phyloP scores from a whole-genome alignment of 371 early-diverging fungal genomes.

The Mortierella sp. region DNA sequence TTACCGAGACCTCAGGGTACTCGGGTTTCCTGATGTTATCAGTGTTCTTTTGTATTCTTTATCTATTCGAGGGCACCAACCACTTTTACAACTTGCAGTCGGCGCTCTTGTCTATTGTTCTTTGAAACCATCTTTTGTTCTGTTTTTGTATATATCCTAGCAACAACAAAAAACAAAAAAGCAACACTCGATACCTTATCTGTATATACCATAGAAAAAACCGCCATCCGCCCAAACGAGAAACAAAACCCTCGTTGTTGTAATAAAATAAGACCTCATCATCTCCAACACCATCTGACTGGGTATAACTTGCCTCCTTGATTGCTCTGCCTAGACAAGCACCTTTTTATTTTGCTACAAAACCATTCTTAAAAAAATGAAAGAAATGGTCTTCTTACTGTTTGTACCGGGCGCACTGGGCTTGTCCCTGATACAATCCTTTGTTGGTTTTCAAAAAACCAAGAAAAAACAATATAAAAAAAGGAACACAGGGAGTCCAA shows the following conservation, averaged over 20 bases:
- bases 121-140: not conserved
- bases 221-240: not conserved
- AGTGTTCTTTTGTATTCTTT: conserved; percentile 20
- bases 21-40: conserved; percentile 37
- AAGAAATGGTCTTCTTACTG: too few species aligned
- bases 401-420: too few species aligned
- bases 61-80: conserved; percentile 28
- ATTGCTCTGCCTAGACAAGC: too few species aligned
- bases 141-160: not conserved
- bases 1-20: not conserved
- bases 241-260: too few species aligned
- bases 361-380: not conserved
- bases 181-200: not conserved
- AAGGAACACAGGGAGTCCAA: too few species aligned
- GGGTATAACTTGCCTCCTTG: too few species aligned
- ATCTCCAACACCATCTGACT: too few species aligned
- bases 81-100: conserved; percentile 22
- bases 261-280: too few species aligned
- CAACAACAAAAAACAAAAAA: too few species aligned
- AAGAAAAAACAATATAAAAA: too few species aligned
- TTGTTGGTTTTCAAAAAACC: too few species aligned
- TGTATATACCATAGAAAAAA: not conserved
- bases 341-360: not conserved
- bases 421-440: too few species aligned
- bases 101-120: conserved; percentile 31